Base-by-base conservation (phyloP, 2,329 filamentous ascomycete genomes). In the Pseudohalonectria lignicola region DNA sequence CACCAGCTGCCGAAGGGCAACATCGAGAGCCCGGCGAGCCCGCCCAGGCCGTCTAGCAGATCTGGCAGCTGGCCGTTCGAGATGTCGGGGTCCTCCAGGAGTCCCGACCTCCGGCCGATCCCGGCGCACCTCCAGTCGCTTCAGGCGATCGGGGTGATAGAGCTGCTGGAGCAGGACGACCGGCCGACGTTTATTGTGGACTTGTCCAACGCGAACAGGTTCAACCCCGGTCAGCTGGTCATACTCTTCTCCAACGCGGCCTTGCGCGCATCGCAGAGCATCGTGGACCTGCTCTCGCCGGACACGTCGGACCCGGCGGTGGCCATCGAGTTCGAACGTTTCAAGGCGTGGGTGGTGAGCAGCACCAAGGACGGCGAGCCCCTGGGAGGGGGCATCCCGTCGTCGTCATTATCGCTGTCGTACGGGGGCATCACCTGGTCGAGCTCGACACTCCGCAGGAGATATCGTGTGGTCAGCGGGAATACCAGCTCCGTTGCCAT, bases 101-200 rank as follows among this genome's bases (percentile, higher is more conserved):
- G 12, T 62, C 64, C 20, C 53, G 61, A 26, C 31, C 56, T 56
- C 19, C 62, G 63, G 43, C 57, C 62, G 5, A 58, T 64, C 39
- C 56, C 63, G 1, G 64, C 73, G 2, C 64, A 66, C 5, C 45
- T 75, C 32, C 67, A 76, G 37, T 61, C 76, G 36, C 63, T 88
- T 4, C 73, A 74, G 31, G 71, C 71, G 19, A 66, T 87, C 37
- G 79, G 81, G 18, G 69, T 86, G 9, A 59, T 80, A 16, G 85
- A 90, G 54, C 61, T 90, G 29, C 57, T 92, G 30, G 83, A 90
- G 51, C 74, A 82, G 46, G 85, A 92, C 53, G 74, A 81, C 36
- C 67, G 85, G 34, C 85, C 83, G 3, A 84, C 81, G 0, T 86
- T 90, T 49, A 70, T 90, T 31, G 65, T 90, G 25, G 83, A 90